A percentile compares a stretch with the other conserved stretches of the same genome.
These are phyloP conservation scores for Bassia scoparia DNA, from an alignment of 148 eudicot genomes.

Conservation along the genomic window DNA sequence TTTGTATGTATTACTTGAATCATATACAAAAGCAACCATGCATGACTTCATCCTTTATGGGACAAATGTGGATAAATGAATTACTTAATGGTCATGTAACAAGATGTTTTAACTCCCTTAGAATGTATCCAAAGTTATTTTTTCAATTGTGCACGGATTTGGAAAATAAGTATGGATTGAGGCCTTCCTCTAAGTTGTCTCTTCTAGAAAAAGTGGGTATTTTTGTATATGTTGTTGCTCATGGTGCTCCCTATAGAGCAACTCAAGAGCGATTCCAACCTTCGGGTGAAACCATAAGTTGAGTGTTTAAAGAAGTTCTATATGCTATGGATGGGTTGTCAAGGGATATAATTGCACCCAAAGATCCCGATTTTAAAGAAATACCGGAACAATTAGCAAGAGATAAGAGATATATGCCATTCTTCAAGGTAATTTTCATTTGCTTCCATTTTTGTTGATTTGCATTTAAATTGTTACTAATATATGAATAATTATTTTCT, in stretches of 20 bases:
- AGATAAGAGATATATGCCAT: constrained; percentile 16
- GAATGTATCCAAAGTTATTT: constrained; percentile 6
- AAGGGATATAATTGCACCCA: constrained; percentile 8
- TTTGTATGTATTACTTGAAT: background rate
- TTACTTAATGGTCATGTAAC: constrained; percentile 1
- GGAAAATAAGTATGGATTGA: constrained; percentile 10
- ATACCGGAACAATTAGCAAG: background rate
- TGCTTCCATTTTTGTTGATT: too few relatives aligned
- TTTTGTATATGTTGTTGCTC: constrained; percentile 12
- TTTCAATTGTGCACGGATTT: background rate
- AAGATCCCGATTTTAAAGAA: constrained; percentile 1
- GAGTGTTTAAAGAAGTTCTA: constrained; percentile 19
- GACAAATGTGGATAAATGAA: constrained; percentile 10
- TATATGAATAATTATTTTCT: too few relatives aligned
- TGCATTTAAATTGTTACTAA: too few relatives aligned
- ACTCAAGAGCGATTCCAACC: constrained; percentile 14
- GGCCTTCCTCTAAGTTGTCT: background rate
- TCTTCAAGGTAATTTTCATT: background rate
- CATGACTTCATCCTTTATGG: background rate
- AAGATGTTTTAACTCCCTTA: background rate
- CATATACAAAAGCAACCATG: background rate
- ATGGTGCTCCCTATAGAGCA: background rate
- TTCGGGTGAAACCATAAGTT: constrained; percentile 4
- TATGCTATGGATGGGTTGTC: background rate
- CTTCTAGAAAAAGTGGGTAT: constrained; percentile 14